Base-by-base conservation (phyloP, 2,329 filamentous ascomycete species). In the Colletotrichum neosansevieriae region DNA sequence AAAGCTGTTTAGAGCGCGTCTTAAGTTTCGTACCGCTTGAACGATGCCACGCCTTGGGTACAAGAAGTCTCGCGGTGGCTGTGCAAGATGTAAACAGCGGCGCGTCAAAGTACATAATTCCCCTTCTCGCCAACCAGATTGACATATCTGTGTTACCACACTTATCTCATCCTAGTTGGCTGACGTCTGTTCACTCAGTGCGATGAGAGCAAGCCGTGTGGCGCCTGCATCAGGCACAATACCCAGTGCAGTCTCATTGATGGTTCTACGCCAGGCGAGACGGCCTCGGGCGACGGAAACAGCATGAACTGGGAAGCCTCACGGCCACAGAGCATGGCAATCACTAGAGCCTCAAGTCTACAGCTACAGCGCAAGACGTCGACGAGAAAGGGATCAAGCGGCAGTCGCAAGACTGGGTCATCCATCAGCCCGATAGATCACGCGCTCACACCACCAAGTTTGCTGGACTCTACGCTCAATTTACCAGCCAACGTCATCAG, bases 201-300 rank as follows among this genome's bases (percentile, higher is more conserved):
- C 68, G 78, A 81, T 58, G 79, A 81, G 70, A 74, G 74, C 6
- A 73, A 72, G n/a, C 79, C 79, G 4, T 81, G 79, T 67, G 73
- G 70, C 19, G 78, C 79, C 6, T 81, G 79, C 59, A 69, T 75
- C 19, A 75, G 78, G 54, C 79, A 81, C 66, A 73, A 74, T 17
- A 72, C 80, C 4, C 67, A 74, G 13, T 81, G 79, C 69, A 76
- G 77, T 64, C 75, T 77, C 21, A 51, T 70, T 34, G 60, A 65
- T 45, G 60, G 45, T 7, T 68, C 71, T 4, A 58, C 63, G 17
- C 64, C 67, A 15, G 59, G 45, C 24, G 54, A 40, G 24, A 49
- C 69, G 12, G 58, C 63, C 19, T 61, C 57, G 9, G 29, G 45
- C 19, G 62, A 63, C 34, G 29, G 24, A 24, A 24, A 24, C 50